Evolutionary conservation across 495 filamentous ascomycete species (phyloP), one percentile per base, ranked within the genome.

Genomic region (Diplogelasinospora grovesii): DNA sequence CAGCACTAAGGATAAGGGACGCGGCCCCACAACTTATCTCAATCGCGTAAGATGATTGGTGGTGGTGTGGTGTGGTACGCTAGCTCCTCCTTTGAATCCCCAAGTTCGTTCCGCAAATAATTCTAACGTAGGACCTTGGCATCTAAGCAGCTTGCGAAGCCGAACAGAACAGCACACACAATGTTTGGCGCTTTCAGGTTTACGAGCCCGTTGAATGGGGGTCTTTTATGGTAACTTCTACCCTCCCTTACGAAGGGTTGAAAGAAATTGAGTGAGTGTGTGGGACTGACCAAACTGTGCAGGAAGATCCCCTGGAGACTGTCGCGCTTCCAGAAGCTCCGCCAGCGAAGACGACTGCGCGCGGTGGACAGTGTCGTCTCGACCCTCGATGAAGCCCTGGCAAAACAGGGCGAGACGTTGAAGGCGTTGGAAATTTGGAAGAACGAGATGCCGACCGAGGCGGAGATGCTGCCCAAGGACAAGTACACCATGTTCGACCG

Each of bases 261-360:
- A n/a, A n/a, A n/a, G n/a, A n/a, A n/a, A n/a, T n/a, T n/a, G n/a
- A n/a, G n/a, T n/a, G n/a, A n/a, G n/a, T n/a, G n/a, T n/a, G n/a
- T n/a, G n/a, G n/a, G n/a, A n/a, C n/a, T n/a, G n/a, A n/a, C n/a
- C n/a, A n/a, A 22, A 29, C 15, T 18, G 23, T 42, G 51, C 49
- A 96, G 92, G 92, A 98, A 98, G 81, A 89, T 83, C 60, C 93
- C 92, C 42, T 98, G 88, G 87, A 85, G 93, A 34, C 81, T 98
- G 56, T 98, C 92, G 28, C 63, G 70, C 40, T 82, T 81, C 51
- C 92, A 96, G 60, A 98, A 98, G 63, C 76, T 77, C 45, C 85
- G 92, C 22, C 92, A 96, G 43, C 81, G 92, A 41, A 75, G 83
- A 60, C 86, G 92, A 16, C 71, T 98, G 31, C 82, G 82, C 41